These are phyloP conservation scores for Hygrophorus pudorinus DNA, from an alignment of 768 basidiomycete species.

Conservation along the genomic window DNA sequence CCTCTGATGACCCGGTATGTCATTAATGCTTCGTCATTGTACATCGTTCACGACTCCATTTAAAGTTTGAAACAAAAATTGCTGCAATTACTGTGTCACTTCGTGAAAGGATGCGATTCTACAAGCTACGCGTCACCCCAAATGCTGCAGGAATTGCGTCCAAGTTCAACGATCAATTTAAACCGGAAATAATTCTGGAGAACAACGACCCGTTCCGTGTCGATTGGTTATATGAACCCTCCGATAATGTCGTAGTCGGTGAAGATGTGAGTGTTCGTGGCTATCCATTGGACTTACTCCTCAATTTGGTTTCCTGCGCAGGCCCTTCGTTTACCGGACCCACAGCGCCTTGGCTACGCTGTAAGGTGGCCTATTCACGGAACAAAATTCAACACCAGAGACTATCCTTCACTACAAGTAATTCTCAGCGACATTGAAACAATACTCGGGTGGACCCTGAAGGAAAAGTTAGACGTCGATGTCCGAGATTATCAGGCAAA, in stretches of 20 bases:
- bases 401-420: constrained; percentile 63
- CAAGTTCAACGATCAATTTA: constrained; percentile 74
- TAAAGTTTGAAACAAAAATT: constrained; percentile 69
- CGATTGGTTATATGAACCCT: constrained; percentile 66
- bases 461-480: constrained; percentile 47
- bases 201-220: constrained; percentile 74
- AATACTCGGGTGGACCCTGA: constrained; percentile 54
- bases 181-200: constrained; percentile 78
- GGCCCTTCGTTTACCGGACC: constrained; percentile 66
- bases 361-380: constrained; percentile 77
- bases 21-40: not conserved
- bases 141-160: constrained; percentile 63
- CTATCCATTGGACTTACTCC: not conserved
- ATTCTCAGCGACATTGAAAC: constrained; percentile 71
- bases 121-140: constrained; percentile 67
- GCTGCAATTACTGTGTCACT: constrained; percentile 61
- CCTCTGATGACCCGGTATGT: constrained; percentile 58
- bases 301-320: constrained; percentile 17
- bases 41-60: not conserved
- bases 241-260: constrained; percentile 50
- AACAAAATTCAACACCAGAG: constrained; percentile 72
- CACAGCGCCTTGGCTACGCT: constrained; percentile 55
- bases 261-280: constrained; percentile 41
- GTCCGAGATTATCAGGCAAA: constrained; percentile 50
- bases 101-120: constrained; percentile 78